Evolutionary conservation across 495 filamentous ascomycete species (phyloP), one percentile per base, ranked within the genome.

Genomic region (Talaromyces wortmannii): DNA sequence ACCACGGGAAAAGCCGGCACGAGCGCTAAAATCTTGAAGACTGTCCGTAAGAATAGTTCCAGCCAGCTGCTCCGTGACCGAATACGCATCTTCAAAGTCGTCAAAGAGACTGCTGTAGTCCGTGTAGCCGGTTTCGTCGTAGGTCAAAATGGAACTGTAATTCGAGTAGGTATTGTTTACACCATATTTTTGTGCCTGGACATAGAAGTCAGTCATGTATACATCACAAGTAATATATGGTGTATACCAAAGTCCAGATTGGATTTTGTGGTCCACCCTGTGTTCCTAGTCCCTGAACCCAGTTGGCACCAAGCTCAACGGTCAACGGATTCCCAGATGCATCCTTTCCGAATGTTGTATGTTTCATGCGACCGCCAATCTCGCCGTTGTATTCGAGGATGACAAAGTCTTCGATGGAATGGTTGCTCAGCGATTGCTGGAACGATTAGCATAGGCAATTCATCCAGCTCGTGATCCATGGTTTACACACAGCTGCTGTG

Each of bases 231-330:
- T 16, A 10, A 13, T 2, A 31, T n/a, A 10, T 51, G 12, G 23
- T 30, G 11, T 67, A 18, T 65, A 79, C 78, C 55, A 90, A 65
- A 31, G 73, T 77, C 85, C 85, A 89, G 51, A 90, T 80, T 0
- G 87, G 87, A 53, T 91, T 91, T 55, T 85, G 77, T 5, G 79
- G 78, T 2, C 82, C 82, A 32, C 70, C 74, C 23, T 66, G 57
- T 5, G 71, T 76, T 1, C 80, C 85, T 6, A 87, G 68, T 0
- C 87, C 87, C 72, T 91, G 86, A 2, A 90, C 59, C 85, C 85
- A 89, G 56, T 88, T 89, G 7, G 84, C 85, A 8, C 85, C 85
- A 13, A 84, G 67, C 62, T 89, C 85, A n/a, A 89, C 69, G 1
- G 67, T 73, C 65, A 83, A 87, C 4, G 82, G 78, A 0, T 78